Evolutionary conservation across 2,329 filamentous ascomycete species (phyloP).

Genomic region (Fusarium kyushuense): DNA sequence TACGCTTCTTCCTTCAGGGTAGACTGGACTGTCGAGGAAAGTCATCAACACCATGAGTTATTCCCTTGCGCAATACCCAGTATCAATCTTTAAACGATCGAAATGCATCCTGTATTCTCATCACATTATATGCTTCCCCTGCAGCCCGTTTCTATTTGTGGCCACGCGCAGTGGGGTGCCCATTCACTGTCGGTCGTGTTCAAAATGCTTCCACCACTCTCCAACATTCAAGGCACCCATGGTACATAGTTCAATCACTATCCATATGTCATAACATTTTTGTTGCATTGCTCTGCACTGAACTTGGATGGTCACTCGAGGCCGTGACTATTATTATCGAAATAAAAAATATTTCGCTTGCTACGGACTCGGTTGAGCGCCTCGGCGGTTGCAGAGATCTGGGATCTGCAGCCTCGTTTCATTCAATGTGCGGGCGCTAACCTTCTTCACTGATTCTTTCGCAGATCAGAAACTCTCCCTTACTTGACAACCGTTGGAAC

Average conservation of each 20-base stretch:
- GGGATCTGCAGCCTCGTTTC: constrained; percentile 9
- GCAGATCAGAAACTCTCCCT: constrained; percentile 5
- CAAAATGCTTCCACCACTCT: constrained; percentile 5
- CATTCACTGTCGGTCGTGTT: constrained; percentile 34
- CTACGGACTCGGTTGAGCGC: not conserved
- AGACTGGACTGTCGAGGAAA: too few relatives aligned
- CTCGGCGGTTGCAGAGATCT: constrained; percentile 1
- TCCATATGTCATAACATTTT: constrained; percentile 24
- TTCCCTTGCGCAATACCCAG: not conserved
- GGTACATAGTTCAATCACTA: constrained; percentile 21
- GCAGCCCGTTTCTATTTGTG: not conserved
- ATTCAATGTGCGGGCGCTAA: constrained; percentile 5
- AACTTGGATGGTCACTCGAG: constrained; percentile 1
- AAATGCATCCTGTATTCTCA: constrained; percentile 3
- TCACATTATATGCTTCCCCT: not conserved
- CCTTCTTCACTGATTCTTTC: constrained; percentile 5
- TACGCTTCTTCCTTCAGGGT: constrained; percentile 1
- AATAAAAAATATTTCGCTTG: not conserved
- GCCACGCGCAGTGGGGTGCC: not conserved
- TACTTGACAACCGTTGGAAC: not conserved
- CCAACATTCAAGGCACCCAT: not conserved
- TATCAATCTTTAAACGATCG: not conserved
- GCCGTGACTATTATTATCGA: constrained; percentile 1
- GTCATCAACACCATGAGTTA: not conserved
- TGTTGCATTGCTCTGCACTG: constrained; percentile 13